phyloP scores from a whole-genome alignment of 805 yeast species.

The Kuraishia molischiana region DNA sequence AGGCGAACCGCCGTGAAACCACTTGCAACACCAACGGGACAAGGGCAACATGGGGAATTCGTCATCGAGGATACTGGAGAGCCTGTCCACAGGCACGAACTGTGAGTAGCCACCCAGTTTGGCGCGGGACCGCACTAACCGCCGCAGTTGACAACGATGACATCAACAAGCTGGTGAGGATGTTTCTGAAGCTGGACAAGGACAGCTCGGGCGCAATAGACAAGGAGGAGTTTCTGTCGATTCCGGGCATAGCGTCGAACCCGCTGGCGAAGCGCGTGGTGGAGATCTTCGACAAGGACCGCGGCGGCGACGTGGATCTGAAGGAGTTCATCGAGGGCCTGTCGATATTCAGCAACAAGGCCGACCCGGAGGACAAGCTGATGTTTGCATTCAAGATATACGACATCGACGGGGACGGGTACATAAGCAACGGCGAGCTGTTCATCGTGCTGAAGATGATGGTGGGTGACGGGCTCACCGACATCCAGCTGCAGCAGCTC shows the following conservation, averaged over 20 bases:
- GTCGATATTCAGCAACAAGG: conserved; percentile 80
- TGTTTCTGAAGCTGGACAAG: conserved; percentile 91
- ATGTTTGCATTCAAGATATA: conserved; percentile 87
- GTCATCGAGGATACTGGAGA: conserved; percentile 35
- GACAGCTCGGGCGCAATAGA: conserved; percentile 92
- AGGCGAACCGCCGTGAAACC: not conserved
- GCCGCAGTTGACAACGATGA: conserved; percentile 74
- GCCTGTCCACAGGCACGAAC: conserved; percentile 68
- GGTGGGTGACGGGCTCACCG: conserved; percentile 90
- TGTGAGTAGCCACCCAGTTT: conserved; percentile 29
- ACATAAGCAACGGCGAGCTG: conserved; percentile 88
- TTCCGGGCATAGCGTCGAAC: conserved; percentile 86
- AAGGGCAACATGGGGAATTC: conserved; percentile 41
- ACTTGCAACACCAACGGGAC: not conserved
- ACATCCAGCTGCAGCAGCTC: conserved; percentile 84
- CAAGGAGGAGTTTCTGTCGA: conserved; percentile 78
- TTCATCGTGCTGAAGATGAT: conserved; percentile 88
- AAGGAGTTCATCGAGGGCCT: conserved; percentile 70
- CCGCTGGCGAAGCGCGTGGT: conserved; percentile 86
- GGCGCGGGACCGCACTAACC: not conserved
- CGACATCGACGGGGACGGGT: conserved; percentile 94
- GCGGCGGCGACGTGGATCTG: conserved; percentile 89
- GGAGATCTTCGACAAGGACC: conserved; percentile 91
- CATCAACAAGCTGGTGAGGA: conserved; percentile 78
- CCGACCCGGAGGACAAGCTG: conserved; percentile 71